Conservation (phyloP, 805 yeast species). For the Yamadazyma kitorensis region DNA sequence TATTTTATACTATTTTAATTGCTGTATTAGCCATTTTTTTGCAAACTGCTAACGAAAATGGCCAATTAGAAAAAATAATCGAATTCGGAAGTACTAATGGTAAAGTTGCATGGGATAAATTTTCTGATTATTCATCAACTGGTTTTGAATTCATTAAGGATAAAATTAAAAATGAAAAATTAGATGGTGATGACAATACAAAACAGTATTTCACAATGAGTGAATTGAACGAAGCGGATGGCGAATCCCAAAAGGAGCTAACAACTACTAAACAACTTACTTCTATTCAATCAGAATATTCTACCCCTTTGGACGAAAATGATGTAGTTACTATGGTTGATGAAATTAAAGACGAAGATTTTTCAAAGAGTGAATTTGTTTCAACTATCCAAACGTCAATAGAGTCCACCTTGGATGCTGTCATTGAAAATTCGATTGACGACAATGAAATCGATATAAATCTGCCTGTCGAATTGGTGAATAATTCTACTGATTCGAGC, state of each 20-base stretch:
- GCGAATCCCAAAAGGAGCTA: neutral
- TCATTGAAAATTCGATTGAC: neutral
- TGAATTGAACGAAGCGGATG: conserved; percentile 16
- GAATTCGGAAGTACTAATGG: conserved; percentile 18
- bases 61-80: conserved; percentile 34
- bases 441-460: neutral
- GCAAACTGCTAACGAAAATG: conserved; percentile 34
- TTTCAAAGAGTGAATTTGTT: conserved; percentile 6
- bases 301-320: conserved; percentile 10
- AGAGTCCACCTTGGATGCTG: conserved; percentile 1
- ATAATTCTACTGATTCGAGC: neutral
- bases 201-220: conserved; percentile 22
- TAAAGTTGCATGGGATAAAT: conserved; percentile 7
- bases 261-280: neutral
- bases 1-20: conserved; percentile 32
- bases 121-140: conserved; percentile 14
- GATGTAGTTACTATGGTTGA: conserved; percentile 4
- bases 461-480: neutral
- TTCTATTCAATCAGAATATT: conserved; percentile 6
- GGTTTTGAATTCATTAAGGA: conserved; percentile 27
- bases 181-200: conserved; percentile 20
- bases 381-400: conserved; percentile 4
- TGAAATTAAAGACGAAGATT: conserved; percentile 10
- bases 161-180: conserved; percentile 22
- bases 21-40: conserved; percentile 29